phyloP scores from a whole-genome alignment of 805 yeast species.

The Kluyveromyces siamensis region DNA sequence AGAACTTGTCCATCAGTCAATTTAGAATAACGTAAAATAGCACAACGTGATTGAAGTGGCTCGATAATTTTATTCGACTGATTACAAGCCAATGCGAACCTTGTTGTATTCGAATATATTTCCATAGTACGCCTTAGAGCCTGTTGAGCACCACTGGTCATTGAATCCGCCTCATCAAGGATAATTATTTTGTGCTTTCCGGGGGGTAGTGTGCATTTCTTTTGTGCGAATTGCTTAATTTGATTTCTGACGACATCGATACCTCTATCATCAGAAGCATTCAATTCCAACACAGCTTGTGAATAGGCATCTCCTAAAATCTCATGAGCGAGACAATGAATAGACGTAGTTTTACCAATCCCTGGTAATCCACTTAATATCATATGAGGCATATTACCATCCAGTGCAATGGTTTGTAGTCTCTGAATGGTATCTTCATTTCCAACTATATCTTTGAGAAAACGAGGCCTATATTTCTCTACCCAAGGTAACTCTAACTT shows the following conservation, averaged over 20 bases:
- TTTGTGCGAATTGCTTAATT: constrained; percentile 93
- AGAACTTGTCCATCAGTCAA: constrained; percentile 80
- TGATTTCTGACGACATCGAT: constrained; percentile 91
- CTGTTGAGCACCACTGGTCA: constrained; percentile 96
- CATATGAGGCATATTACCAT: constrained; percentile 96
- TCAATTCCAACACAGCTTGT: constrained; percentile 85
- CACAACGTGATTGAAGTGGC: constrained; percentile 94
- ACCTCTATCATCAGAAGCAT: constrained; percentile 96
- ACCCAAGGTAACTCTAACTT: constrained; percentile 49
- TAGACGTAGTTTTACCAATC: constrained; percentile 92
- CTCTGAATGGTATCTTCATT: constrained; percentile 85
- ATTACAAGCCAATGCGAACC: constrained; percentile 98
- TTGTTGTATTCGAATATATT: constrained; percentile 84
- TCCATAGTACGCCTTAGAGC: constrained; percentile 95
- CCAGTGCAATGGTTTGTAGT: constrained; percentile 71
- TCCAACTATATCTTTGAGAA: constrained; percentile 81
- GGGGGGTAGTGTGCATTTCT: constrained; percentile 75
- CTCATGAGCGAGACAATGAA: constrained; percentile 82
- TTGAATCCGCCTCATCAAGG: constrained; percentile 90
- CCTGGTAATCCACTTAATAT: constrained; percentile 96
- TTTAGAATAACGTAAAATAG: constrained; percentile 77
- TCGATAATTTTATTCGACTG: constrained; percentile 91
- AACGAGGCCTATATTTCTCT: constrained; percentile 87
- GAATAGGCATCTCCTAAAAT: constrained; percentile 62
- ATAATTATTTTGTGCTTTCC: constrained; percentile 91